Evolutionary conservation across 2,329 filamentous ascomycete genomes (phyloP).

Genomic region (Cytospora piceae): DNA sequence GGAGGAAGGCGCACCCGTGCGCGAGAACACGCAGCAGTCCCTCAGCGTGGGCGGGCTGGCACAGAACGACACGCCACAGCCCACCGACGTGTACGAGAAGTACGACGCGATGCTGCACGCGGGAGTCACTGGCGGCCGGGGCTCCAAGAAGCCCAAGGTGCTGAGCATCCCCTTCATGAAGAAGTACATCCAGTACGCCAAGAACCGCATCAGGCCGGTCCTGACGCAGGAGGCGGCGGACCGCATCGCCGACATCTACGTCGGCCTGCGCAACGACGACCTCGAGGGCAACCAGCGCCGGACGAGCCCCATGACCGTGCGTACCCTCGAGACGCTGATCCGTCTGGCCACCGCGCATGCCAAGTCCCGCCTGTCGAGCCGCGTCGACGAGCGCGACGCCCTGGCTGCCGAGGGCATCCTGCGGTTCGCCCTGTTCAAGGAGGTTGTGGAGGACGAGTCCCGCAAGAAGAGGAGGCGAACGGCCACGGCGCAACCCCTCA

Average conservation of each 20-base stretch:
- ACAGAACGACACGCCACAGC: constrained; percentile 70
- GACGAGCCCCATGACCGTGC: constrained; percentile 93
- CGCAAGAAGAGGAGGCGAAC: constrained; percentile 78
- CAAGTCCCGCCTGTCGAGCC: constrained; percentile 84
- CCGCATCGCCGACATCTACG: constrained; percentile 89
- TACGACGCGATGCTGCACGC: constrained; percentile 95
- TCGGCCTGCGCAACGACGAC: constrained; percentile 91
- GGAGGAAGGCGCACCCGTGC: constrained; percentile 92
- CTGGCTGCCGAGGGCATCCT: constrained; percentile 86
- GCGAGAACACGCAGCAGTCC: constrained; percentile 82
- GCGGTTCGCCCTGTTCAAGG: constrained; percentile 95
- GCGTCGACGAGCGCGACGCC: constrained; percentile 89
- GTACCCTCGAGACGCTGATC: constrained; percentile 97
- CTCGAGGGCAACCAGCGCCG: constrained; percentile 91
- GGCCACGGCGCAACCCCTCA: constrained; percentile 54
- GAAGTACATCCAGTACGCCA: constrained; percentile 99
- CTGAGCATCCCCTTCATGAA: constrained; percentile 98
- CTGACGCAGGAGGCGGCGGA: constrained; percentile 90
- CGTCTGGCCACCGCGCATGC: constrained; percentile 95
- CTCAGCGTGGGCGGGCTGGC: constrained; percentile 86
- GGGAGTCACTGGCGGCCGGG: constrained; percentile 80
- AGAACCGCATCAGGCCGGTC: constrained; percentile 85
- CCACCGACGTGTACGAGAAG: constrained; percentile 93
- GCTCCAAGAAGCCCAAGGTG: constrained; percentile 79
- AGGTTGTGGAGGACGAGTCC: constrained; percentile 80